Base-by-base conservation (phyloP, 2,329 filamentous ascomycete genomes). In the Penicillium sp. region DNA sequence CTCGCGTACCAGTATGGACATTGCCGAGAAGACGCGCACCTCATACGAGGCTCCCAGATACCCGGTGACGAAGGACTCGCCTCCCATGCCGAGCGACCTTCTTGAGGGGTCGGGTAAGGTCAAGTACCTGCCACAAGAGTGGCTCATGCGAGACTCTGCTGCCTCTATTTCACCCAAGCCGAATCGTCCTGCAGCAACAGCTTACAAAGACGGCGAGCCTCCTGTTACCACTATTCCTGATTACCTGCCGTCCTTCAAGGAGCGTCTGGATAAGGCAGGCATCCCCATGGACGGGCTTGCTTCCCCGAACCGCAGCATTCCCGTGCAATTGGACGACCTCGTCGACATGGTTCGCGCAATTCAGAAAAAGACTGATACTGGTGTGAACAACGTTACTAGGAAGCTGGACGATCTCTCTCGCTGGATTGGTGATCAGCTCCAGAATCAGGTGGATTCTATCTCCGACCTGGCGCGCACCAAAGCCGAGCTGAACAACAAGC, bases 381-480 rank as follows among this genome's bases (percentile, higher is more conserved):
- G 44, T 4, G 42, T 52, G 15, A 39, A 35, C 15, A 38, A 6
- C 15, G 32, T 55, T 23, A 47, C 23, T 38, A 43, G 42, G 3
- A 55, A 52, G 20, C 13, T 55, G 7, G 49, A 54, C 9, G 52
- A 56, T 7, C 43, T 56, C 3, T 50, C 47, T 1, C 38, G 12
- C 15, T 56, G 56, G 56, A 42, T 52, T 10, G 40, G 43, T 9
- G 39, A 49, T 33, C 49, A 58, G 13, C 47, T 58, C 23, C 49
- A 46, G 9, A 44, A 37, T 10, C 44, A 49, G 32, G 49, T 50
- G 9, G 25, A 42, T 24, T 46, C 23, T 12, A 42, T 47, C 9
- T 33, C 43, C 4, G 56, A 58, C 24, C 20, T 55, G 10, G 38
- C 46, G n/a, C 49, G 52, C 7, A 35, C 46, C 5, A 55, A 53